Conservation (phyloP, 257 asterid species). For the Gentiana dahurica region DNA sequence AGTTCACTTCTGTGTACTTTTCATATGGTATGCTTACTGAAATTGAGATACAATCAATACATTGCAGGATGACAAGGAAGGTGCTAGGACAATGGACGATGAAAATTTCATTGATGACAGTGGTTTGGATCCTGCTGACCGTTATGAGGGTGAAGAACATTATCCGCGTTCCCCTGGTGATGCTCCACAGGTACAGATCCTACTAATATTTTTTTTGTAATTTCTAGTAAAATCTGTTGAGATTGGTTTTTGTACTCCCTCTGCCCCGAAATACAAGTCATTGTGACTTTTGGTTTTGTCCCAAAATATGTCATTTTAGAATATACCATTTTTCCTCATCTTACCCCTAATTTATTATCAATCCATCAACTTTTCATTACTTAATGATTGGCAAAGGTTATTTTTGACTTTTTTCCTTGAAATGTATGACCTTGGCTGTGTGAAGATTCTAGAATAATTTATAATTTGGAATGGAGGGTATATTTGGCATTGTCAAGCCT, state of each 20-base stretch:
- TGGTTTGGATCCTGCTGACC: slow-evolving; percentile 69
- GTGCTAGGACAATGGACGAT: slow-evolving; percentile 50
- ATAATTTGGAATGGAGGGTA: too few relatives aligned
- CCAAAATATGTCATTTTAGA: background rate
- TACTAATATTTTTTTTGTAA: slow-evolving; percentile 4
- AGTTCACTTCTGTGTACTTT: too few relatives aligned
- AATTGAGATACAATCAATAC: background rate
- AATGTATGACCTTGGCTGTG: too few relatives aligned
- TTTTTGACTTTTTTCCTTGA: too few relatives aligned
- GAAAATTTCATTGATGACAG: slow-evolving; percentile 82
- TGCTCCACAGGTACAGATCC: slow-evolving; percentile 51
- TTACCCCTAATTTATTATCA: too few relatives aligned
- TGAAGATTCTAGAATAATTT: background rate
- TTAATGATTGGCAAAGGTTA: too few relatives aligned
- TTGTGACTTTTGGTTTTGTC: background rate
- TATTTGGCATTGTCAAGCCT: background rate
- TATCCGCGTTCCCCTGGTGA: slow-evolving; percentile 50
- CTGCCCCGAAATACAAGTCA: too few relatives aligned
- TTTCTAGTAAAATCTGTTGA: background rate
- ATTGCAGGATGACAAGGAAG: slow-evolving; percentile 63
- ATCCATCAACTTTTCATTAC: too few relatives aligned
- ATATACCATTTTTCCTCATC: too few relatives aligned
- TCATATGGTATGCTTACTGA: too few relatives aligned
- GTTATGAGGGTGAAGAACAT: slow-evolving; percentile 40
- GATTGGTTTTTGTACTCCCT: too few relatives aligned